phyloP scores from a whole-genome alignment of 148 eudicot genomes.

The Talinum fruticosum region DNA sequence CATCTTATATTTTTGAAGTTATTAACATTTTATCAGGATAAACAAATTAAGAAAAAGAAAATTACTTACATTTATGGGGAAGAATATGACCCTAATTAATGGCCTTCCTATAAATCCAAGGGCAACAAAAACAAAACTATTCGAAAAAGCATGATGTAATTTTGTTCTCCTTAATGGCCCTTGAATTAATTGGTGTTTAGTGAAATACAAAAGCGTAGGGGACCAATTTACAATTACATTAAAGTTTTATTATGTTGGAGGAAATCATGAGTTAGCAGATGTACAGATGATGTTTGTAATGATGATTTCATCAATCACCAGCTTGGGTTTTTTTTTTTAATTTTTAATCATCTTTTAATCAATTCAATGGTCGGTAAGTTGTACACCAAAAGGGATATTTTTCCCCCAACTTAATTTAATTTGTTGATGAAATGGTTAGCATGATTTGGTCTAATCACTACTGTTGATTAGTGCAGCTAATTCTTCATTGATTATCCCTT shows the following conservation, averaged over 20 bases:
- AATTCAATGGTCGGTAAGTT: not conserved
- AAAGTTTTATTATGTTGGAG: constrained; percentile 15
- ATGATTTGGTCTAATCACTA: constrained; percentile 1
- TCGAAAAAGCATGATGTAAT: too few relatives aligned
- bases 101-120: too few relatives aligned
- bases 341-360: not conserved
- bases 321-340: constrained; percentile 9
- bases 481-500: constrained; percentile 5
- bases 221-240: constrained; percentile 12
- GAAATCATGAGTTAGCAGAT: constrained; percentile 23
- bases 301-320: constrained; percentile 25
- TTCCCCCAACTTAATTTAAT: not conserved
- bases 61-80: too few relatives aligned
- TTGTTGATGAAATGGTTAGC: not conserved
- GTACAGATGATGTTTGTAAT: constrained; percentile 22
- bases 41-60: too few relatives aligned
- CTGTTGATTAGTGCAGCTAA: constrained; percentile 17
- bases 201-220: not conserved
- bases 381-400: not conserved
- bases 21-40: too few relatives aligned
- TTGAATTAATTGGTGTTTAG: too few relatives aligned
- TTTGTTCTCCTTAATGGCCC: too few relatives aligned
- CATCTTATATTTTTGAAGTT: too few relatives aligned
- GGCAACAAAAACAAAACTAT: too few relatives aligned
- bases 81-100: too few relatives aligned